Percentiles rank a stretch among this genome's conserved stretches.
These are phyloP conservation scores for Corymbia maculata DNA, from an alignment of 345 rosid genomes.

Conservation along the genomic window DNA sequence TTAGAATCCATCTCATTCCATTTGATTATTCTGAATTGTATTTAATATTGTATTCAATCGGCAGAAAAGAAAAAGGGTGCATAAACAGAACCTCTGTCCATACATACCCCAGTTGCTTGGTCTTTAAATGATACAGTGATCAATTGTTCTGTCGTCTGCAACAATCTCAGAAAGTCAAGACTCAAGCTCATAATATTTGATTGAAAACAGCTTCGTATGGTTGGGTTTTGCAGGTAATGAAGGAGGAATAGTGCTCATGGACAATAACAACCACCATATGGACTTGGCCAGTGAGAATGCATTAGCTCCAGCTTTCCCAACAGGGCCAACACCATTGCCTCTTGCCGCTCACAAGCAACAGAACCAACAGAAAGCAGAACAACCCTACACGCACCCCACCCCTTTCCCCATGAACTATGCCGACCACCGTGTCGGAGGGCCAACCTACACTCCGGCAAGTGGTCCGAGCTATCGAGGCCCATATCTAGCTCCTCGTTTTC, in stretches of 20 bases:
- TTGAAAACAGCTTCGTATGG: neutral
- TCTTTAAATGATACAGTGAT: neutral
- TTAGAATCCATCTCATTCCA: neutral
- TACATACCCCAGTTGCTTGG: neutral
- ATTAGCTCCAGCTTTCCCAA: neutral
- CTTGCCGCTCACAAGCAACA: constrained; percentile 4
- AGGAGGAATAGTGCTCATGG: constrained; percentile 6
- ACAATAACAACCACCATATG: neutral
- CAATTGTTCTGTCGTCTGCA: neutral
- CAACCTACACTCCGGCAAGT: constrained; percentile 10
- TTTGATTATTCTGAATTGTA: neutral
- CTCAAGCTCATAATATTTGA: neutral
- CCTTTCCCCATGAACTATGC: constrained; percentile 10
- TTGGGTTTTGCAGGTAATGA: constrained; percentile 23
- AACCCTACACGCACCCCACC: neutral
- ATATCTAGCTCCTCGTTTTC: neutral
- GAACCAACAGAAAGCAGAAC: neutral
- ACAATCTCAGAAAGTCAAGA: neutral
- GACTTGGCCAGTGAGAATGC: neutral
- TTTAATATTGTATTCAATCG: neutral
- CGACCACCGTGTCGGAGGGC: constrained; percentile 9
- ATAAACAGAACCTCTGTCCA: neutral
- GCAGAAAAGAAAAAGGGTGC: neutral
- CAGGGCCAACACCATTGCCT: constrained; percentile 4
- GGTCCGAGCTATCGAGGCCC: constrained; percentile 1